phyloP scores from a whole-genome alignment of 2,329 filamentous ascomycete species.

The Penicillium rolfsii region DNA sequence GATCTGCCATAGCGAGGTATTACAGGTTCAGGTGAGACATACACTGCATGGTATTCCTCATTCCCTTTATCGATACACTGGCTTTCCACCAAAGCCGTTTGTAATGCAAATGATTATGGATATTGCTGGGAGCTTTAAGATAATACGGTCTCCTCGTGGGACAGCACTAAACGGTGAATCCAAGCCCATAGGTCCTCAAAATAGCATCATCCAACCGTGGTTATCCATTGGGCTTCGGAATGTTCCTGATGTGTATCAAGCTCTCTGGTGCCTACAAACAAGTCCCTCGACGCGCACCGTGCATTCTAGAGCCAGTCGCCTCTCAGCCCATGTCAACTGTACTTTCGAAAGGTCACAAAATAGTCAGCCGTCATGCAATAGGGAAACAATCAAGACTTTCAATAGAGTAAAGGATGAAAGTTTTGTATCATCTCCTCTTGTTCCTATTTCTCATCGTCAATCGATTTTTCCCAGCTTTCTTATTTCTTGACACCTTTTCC shows the following conservation, averaged over 20 bases:
- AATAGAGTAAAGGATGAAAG: slow-evolving; percentile 12
- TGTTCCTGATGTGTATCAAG: slow-evolving; percentile 14
- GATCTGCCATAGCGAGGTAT: slow-evolving; percentile 18
- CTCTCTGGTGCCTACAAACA: slow-evolving; percentile 21
- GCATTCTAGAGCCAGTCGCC: slow-evolving; percentile 19
- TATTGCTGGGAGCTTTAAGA: slow-evolving; percentile 16
- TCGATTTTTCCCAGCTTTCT: background rate
- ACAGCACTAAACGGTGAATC: slow-evolving; percentile 17
- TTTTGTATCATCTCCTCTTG: background rate
- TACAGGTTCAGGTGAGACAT: slow-evolving; percentile 24
- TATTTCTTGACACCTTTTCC: background rate
- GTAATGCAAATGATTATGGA: slow-evolving; percentile 24
- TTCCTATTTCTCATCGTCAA: background rate
- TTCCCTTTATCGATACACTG: slow-evolving; percentile 22
- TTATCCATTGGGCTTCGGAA: slow-evolving; percentile 9
- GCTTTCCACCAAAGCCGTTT: slow-evolving; percentile 18
- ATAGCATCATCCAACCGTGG: slow-evolving; percentile 21
- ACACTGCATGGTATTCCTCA: slow-evolving; percentile 22
- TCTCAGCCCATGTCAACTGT: slow-evolving; percentile 3
- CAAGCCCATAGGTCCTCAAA: slow-evolving; percentile 19
- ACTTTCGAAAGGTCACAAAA: background rate
- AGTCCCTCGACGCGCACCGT: slow-evolving; percentile 14
- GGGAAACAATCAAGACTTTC: slow-evolving; percentile 5
- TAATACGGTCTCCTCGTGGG: slow-evolving; percentile 15
- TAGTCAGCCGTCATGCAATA: slow-evolving; percentile 15